Base-by-base conservation (phyloP, 2,329 filamentous ascomycete genomes). In the Curvularia sp. region DNA sequence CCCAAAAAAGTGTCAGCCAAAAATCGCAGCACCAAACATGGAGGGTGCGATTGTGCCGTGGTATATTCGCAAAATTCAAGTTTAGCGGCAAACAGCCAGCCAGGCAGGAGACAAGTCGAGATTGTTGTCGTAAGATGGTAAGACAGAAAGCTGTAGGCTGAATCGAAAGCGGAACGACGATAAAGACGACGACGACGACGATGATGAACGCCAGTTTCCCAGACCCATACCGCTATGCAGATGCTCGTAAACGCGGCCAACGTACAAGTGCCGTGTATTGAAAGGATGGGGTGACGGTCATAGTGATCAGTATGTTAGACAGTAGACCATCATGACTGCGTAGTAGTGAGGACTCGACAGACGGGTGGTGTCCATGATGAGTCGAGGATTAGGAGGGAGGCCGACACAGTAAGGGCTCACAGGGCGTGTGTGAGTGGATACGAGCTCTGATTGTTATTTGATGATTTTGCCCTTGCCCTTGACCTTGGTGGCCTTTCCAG, bases 401-500 rank as follows among this genome's bases (percentile, higher is more conserved):
- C 71, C 71, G 61, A 74, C 61, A 34, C 62, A 58, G 63, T 67
- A 49, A 49, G 60, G 58, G 60, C 57, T 61, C 56, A 60, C 56
- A 56, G 57, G 49, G 60, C 53, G 27, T 19, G 60, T 45, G 53
- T 59, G 59, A 55, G 52, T 46, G 49, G 59, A 55, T 55, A 53
- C 52, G 63, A 61, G 68, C 58, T 57, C 52, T 72, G 67, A 56
- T 71, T 70, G 70, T 69, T 75, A 76, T 72, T 77, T 76, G 59
- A 74, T 72, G 59, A 59, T 65, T 34, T 74, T 73, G 50, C 71
- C 71, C 59, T 76, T 76, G 65, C 73, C 72, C 62, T 80, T 80
- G 61, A 64, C 71, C 69, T 83, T 86, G 63, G 77, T 77, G 65
- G 76, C 78, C 70, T 84, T 85, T 34, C 79, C 78, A 51, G 82